Evolutionary conservation across 108 stramenopile species (phyloP), one percentile per base, ranked within the genome.

Genomic region (Aurantiochytrium sp.): DNA sequence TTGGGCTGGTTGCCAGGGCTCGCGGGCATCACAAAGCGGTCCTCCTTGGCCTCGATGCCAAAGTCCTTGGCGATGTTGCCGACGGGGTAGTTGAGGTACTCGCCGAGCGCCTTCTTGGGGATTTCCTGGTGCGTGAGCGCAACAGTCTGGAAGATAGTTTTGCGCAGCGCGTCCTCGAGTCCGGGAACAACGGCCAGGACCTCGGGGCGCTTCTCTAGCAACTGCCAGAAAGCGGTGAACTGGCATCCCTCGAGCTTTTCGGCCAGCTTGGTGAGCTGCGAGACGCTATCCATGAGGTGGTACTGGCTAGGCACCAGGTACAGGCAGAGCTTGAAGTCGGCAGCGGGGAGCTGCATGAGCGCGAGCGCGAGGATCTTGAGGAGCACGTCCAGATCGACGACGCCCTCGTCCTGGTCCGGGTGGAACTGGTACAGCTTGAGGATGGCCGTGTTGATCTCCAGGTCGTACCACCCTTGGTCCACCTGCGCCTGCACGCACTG

Each of bases 371-470:
- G 49, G 73, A 83, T 83, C 19, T 83, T 83, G 2, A 83, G 73
- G 47, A 83, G 73, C 73, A 83, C 73, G 73, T 83, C 73, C 18
- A 83, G 44, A 43, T 83, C 73, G 42, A 83, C 73, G 47, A 83
- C 73, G 73, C 49, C 49, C 47, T 19, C 73, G 21, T 83, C 49
- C 44, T 19, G 47, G 73, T 83, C 73, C 49, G 73, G 73, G 73
- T 83, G n/a, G 73, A 83, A 83, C 49, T 83, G 73, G 49, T 83
- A 83, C 73, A 83, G 73, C 49, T 83, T 83, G 73, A 83, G 73
- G 47, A 83, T 51, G 47, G 73, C 73, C 5, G 49, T 45, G 73
- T 83, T 83, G 73, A 83, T 83, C 47, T 83, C 73, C 18, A 51
- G 47, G 73, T 83, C 73, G 73, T 83, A 83, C 73, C 73, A 83